Conservation (phyloP, 108 stramenopile species). For the Fragilaria crotonensis region DNA sequence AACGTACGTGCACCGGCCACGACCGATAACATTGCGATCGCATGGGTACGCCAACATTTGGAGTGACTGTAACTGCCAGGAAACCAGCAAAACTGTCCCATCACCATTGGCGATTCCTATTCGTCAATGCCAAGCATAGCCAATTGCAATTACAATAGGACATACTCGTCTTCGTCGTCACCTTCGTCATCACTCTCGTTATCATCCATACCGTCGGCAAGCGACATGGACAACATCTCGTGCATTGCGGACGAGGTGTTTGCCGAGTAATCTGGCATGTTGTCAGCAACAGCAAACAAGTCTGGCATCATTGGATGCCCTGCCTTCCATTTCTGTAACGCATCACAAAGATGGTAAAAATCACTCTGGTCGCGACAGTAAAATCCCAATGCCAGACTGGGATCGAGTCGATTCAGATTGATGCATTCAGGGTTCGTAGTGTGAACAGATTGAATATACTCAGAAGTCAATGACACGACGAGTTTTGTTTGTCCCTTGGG, state of each 20-base stretch:
- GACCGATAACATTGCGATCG: too few species aligned
- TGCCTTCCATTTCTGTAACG: conserved; percentile 24
- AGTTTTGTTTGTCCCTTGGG: neutral
- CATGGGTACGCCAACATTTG: too few species aligned
- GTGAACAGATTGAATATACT: conserved; percentile 70
- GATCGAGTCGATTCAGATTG: conserved; percentile 69
- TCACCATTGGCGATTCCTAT: neutral
- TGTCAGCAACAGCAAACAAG: conserved; percentile 61
- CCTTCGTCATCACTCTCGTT: conserved; percentile 15
- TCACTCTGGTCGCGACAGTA: conserved; percentile 66
- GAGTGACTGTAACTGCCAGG: too few species aligned
- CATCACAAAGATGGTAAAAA: conserved; percentile 40
- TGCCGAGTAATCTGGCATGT: conserved; percentile 59
- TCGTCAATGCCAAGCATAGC: neutral
- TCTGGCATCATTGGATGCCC: conserved; percentile 36
- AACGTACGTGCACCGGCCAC: too few species aligned
- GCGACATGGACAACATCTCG: conserved; percentile 31
- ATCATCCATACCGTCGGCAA: conserved; percentile 11
- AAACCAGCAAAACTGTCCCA: neutral
- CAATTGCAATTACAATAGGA: conserved; percentile 36
- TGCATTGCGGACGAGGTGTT: conserved; percentile 46
- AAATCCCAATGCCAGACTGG: conserved; percentile 81
- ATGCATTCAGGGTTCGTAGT: conserved; percentile 40
- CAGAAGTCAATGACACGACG: conserved; percentile 43
- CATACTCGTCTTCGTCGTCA: conserved; percentile 59